phyloP scores from a whole-genome alignment of 768 basidiomycete genomes.

The Termitomyces titanicus region DNA sequence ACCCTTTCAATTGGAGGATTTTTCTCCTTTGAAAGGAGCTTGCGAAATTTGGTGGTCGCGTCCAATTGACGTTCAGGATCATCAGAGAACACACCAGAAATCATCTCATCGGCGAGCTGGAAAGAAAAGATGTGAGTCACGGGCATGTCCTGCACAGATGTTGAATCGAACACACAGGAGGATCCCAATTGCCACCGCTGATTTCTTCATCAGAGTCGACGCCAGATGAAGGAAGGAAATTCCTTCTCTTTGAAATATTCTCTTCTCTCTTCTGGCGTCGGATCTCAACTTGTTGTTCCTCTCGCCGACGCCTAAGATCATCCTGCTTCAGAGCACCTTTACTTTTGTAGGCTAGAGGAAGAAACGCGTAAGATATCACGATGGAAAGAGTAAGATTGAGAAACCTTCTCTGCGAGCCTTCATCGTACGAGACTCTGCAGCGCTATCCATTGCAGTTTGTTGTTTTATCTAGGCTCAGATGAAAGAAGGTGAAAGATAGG shows the following conservation, averaged over 20 bases:
- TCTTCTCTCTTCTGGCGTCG: slow-evolving; percentile 97
- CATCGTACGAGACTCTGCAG: slow-evolving; percentile 61
- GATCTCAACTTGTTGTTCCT: slow-evolving; percentile 99
- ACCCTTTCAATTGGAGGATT: slow-evolving; percentile 99
- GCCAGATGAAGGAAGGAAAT: slow-evolving; percentile 73
- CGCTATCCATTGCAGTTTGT: slow-evolving; percentile 34
- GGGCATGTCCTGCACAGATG: slow-evolving; percentile 8
- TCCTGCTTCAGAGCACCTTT: slow-evolving; percentile 88
- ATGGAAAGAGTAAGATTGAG: slow-evolving; percentile 23
- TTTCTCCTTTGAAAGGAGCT: slow-evolving; percentile 98
- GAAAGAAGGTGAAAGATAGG: slow-evolving; percentile 24
- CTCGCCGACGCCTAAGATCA: slow-evolving; percentile 92
- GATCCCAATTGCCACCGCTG: slow-evolving; percentile 66
- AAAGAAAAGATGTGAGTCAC: slow-evolving; percentile 14
- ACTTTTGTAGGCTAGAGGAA: slow-evolving; percentile 75
- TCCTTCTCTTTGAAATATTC: slow-evolving; percentile 96
- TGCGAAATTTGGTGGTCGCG: slow-evolving; percentile 97
- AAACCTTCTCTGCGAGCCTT: slow-evolving; percentile 73
- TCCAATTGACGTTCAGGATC: slow-evolving; percentile 91
- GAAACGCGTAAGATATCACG: slow-evolving; percentile 34
- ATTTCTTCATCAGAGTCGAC: slow-evolving; percentile 93
- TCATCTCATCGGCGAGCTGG: slow-evolving; percentile 88
- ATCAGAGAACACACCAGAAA: slow-evolving; percentile 88
- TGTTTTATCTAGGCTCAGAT: slow-evolving; percentile 20
- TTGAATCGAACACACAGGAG: slow-evolving; percentile 52